A percentile compares a stretch with the other conserved stretches of the same genome.
Conservation (phyloP, 805 yeast species). For the Komagataella populi region DNA sequence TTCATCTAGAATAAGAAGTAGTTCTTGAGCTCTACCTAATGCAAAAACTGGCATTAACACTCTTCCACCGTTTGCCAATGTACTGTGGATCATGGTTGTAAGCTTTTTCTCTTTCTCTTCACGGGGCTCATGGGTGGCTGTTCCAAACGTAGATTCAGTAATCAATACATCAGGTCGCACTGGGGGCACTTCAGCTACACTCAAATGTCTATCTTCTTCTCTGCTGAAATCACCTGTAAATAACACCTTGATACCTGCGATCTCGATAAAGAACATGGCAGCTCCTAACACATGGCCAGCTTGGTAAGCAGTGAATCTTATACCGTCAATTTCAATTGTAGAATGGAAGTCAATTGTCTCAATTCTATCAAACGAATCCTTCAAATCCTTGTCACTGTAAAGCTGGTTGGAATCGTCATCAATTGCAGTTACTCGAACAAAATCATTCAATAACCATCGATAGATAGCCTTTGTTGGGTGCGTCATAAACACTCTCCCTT, state of each 20-base stretch:
- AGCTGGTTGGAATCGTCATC: slow-evolving; percentile 36
- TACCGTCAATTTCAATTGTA: slow-evolving; percentile 87
- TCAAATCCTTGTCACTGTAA: slow-evolving; percentile 84
- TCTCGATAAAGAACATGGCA: slow-evolving; percentile 92
- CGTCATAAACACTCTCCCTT: slow-evolving; percentile 96
- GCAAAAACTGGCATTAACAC: slow-evolving; percentile 92
- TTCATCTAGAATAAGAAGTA: slow-evolving; percentile 80
- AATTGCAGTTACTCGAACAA: slow-evolving; percentile 74
- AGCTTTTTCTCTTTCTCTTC: slow-evolving; percentile 71
- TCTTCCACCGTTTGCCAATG: slow-evolving; percentile 80
- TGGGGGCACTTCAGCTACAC: slow-evolving; percentile 90
- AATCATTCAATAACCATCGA: slow-evolving; percentile 89
- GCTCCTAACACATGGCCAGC: slow-evolving; percentile 99
- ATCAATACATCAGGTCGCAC: slow-evolving; percentile 77
- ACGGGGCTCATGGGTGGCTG: slow-evolving; percentile 92
- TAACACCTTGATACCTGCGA: slow-evolving; percentile 77
- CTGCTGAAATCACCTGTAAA: slow-evolving; percentile 97
- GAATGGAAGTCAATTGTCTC: slow-evolving; percentile 95
- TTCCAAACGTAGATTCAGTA: slow-evolving; percentile 94
- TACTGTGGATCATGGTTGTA: slow-evolving; percentile 71
- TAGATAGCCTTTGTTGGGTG: slow-evolving; percentile 98
- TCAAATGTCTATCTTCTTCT: slow-evolving; percentile 90
- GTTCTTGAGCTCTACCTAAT: slow-evolving; percentile 91
- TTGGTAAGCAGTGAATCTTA: slow-evolving; percentile 92
- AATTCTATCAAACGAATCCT: slow-evolving; percentile 75